Evolutionary conservation across 352 stramenopile genomes (phyloP), one percentile per base, ranked within the genome.

Genomic region (Salisapilia sapeloensis): DNA sequence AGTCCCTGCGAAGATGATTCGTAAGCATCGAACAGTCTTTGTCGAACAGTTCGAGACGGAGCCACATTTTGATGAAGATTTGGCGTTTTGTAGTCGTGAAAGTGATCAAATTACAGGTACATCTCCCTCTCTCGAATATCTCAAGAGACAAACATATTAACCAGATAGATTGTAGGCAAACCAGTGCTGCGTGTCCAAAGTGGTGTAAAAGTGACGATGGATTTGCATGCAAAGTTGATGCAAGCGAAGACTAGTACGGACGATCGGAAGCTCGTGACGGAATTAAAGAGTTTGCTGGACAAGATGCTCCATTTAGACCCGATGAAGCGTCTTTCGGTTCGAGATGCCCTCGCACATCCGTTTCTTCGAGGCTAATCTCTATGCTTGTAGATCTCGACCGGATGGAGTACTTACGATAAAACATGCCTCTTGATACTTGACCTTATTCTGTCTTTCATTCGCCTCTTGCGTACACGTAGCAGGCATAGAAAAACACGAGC

Each of bases 241-340:
- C 40, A 41, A 7, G 58, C 65, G 11, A 84, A 82, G 36, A 75
- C 59, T 24, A 48, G 49, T 15, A 72, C 62, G 20, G 51, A 90
- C 38, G 67, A 90, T 19, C 44, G 61, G 22, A 70, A 80, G 42
- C 40, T 60, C 26, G 54, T 87, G 19, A 35, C 78, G 18, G 55
- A 84, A 35, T 47, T 83, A 8, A 57, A 61, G 19, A 70, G 60
- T 25, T 45, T 94, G 15, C 35, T 94, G 24, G 77, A 92, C 24
- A 69, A 75, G 15, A 89, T 86, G 58, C 70, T 94, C 31, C 48
- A 49, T 13, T 38, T 93, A 7, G 81, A 94, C 31, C 72, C 81
- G 6, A 37, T 55, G 15, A 89, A 84, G 51, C 67, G 78, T 2
- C 69, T 89, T 29, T 66, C 57, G 0, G 70, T 84, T 10, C 53